phyloP scores from a whole-genome alignment of 2,329 filamentous ascomycete genomes.

The Zopfia rhizophila region DNA sequence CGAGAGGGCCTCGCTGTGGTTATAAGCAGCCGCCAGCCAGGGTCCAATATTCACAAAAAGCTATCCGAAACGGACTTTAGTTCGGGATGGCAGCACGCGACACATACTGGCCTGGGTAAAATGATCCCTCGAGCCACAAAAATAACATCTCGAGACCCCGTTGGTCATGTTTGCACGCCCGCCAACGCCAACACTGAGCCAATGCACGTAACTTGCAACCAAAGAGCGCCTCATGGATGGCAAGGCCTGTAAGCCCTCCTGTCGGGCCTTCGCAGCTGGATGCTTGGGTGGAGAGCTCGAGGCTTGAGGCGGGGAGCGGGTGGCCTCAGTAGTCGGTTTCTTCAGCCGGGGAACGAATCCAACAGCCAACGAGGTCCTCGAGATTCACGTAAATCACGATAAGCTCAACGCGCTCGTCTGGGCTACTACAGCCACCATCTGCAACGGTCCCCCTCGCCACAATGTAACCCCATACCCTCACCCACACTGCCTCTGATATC shows the following conservation, averaged over 20 bases:
- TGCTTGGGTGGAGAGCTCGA: conserved; percentile 1
- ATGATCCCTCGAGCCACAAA: conserved; percentile 18
- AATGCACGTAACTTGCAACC: too few species aligned
- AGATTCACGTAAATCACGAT: conserved; percentile 9
- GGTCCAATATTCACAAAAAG: too few species aligned
- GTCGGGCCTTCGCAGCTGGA: too few species aligned
- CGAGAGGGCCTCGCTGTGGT: too few species aligned
- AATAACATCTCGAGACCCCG: conserved; percentile 15
- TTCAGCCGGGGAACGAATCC: conserved; percentile 4
- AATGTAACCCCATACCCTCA: conserved; percentile 41
- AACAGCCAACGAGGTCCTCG: conserved; percentile 13
- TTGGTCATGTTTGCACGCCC: conserved; percentile 17
- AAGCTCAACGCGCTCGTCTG: conserved; percentile 9
- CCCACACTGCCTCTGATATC: conserved; percentile 23
- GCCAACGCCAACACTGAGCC: conserved; percentile 19
- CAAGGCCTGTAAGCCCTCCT: too few species aligned
- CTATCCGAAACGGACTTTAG: too few species aligned
- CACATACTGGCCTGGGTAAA: conserved; percentile 31
- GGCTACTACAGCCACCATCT: conserved; percentile 31
- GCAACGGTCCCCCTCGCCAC: conserved; percentile 38
- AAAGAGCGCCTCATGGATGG: too few species aligned
- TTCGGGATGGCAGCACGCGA: conserved; percentile 49
- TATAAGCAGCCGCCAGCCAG: conserved; percentile 5
- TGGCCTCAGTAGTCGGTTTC: conserved; percentile 11
- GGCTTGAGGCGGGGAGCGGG: conserved; percentile 9